phyloP scores from a whole-genome alignment of 768 basidiomycete genomes.

The Russula emetica region DNA sequence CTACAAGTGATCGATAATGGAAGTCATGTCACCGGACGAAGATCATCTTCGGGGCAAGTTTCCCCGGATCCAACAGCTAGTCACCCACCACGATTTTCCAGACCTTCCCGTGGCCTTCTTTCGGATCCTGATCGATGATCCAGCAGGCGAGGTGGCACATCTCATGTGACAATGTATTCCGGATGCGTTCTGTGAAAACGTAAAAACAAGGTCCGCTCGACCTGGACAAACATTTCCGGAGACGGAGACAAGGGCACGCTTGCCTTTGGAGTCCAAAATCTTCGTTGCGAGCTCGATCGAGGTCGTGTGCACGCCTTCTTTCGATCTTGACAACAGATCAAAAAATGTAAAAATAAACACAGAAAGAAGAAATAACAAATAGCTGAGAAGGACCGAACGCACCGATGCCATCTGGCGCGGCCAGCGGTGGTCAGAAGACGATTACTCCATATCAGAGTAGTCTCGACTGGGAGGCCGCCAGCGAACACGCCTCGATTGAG shows the following conservation, averaged over 20 bases:
- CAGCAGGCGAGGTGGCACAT: conserved; percentile 91
- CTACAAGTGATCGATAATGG: conserved; percentile 36
- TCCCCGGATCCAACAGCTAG: background rate
- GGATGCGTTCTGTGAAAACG: conserved; percentile 57
- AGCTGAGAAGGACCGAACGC: background rate
- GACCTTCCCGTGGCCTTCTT: conserved; percentile 66
- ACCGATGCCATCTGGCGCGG: conserved; percentile 28
- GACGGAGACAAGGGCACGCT: conserved; percentile 20
- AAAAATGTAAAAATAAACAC: background rate
- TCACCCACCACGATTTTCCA: conserved; percentile 69
- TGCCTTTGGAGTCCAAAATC: conserved; percentile 73
- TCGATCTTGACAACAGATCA: conserved; percentile 38
- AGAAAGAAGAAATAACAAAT: background rate
- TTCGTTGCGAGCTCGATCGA: conserved; percentile 81
- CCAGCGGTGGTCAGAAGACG: conserved; percentile 27
- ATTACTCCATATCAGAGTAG: conserved; percentile 24
- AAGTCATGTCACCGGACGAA: background rate
- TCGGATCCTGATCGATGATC: conserved; percentile 67
- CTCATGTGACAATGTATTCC: conserved; percentile 81
- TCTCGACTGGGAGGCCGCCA: conserved; percentile 20
- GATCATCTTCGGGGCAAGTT: background rate
- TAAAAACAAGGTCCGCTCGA: background rate
- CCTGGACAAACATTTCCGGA: background rate
- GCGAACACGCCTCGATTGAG: conserved; percentile 24
- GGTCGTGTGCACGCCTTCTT: conserved; percentile 53